Evolutionary conservation across 352 stramenopile genomes (phyloP).

Genomic region (Phytophthora pini): DNA sequence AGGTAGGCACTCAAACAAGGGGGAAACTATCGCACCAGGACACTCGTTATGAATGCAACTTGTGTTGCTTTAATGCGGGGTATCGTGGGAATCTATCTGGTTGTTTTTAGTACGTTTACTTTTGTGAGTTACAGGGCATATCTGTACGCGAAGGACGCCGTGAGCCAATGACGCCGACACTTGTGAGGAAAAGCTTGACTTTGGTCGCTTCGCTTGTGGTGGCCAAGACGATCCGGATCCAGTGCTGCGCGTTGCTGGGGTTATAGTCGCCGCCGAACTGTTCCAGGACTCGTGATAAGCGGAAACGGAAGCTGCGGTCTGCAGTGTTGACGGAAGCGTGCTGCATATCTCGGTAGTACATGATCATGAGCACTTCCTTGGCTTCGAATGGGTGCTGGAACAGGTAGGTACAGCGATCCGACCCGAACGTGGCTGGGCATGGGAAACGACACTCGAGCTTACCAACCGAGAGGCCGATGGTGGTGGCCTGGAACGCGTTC

Average conservation of each 20-base stretch:
- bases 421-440: slow-evolving; percentile 57
- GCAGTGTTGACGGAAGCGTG: slow-evolving; percentile 45
- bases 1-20: slow-evolving; percentile 34
- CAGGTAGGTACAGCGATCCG: slow-evolving; percentile 65
- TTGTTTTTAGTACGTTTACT: slow-evolving; percentile 19
- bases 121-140: slow-evolving; percentile 22
- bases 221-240: slow-evolving; percentile 60
- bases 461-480: slow-evolving; percentile 52
- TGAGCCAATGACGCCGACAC: slow-evolving; percentile 16
- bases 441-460: slow-evolving; percentile 72
- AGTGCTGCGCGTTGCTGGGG: slow-evolving; percentile 64
- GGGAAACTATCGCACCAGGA: slow-evolving; percentile 27
- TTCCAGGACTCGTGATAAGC: slow-evolving; percentile 44
- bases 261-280: slow-evolving; percentile 76
- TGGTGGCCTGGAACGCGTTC: slow-evolving; percentile 52
- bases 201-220: slow-evolving; percentile 47
- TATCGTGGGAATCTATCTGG: slow-evolving; percentile 10
- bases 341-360: slow-evolving; percentile 79
- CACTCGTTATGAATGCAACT: slow-evolving; percentile 50
- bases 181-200: slow-evolving; percentile 51
- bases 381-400: slow-evolving; percentile 77
- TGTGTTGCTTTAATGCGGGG: slow-evolving; percentile 37
- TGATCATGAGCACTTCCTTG: slow-evolving; percentile 77
- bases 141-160: slow-evolving; percentile 2
- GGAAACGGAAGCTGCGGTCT: slow-evolving; percentile 60